Percentiles rank a stretch among this genome's conserved stretches.
These are phyloP conservation scores for Trichocladium antarcticum DNA, from an alignment of 495 filamentous ascomycete genomes.

Conservation along the genomic window DNA sequence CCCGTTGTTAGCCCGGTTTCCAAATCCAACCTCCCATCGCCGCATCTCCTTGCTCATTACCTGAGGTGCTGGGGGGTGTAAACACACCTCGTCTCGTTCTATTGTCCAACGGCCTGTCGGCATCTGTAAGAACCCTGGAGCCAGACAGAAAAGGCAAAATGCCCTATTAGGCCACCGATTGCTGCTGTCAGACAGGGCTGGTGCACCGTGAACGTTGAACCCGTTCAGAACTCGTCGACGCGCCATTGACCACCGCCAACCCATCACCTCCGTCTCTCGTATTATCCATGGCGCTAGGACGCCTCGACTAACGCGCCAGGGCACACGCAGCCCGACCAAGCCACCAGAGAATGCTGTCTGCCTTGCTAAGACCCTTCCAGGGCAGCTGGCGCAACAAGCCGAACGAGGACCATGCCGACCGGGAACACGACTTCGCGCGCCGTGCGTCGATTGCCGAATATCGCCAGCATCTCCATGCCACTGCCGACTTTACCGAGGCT, in stretches of 20 bases:
- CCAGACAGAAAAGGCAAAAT: not conserved
- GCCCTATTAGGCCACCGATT: not conserved
- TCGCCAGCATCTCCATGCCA: conserved; percentile 37
- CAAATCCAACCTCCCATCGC: not conserved
- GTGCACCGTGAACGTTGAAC: not conserved
- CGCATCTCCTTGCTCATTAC: not conserved
- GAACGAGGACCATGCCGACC: conserved; percentile 18
- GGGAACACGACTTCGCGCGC: conserved; percentile 25
- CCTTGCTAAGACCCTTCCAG: conserved; percentile 32
- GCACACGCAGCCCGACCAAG: conserved; percentile 3
- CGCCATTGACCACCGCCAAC: not conserved
- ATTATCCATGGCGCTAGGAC: conserved; percentile 24
- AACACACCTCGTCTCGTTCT: not conserved
- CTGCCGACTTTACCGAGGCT: conserved; percentile 48
- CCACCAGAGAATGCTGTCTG: conserved; percentile 32
- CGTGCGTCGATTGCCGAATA: conserved; percentile 28
- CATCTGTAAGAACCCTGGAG: too few species aligned
- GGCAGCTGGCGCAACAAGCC: conserved; percentile 13
- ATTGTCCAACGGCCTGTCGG: not conserved
- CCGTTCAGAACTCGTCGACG: not conserved
- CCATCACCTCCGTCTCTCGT: not conserved
- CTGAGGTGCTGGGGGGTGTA: not conserved
- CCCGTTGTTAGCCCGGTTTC: conserved; percentile 7
- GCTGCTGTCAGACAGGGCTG: not conserved
- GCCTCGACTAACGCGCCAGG: conserved; percentile 15